Evolutionary conservation across 805 yeast genomes (phyloP).

Genomic region (Alloascoidea hylecoeti): DNA sequence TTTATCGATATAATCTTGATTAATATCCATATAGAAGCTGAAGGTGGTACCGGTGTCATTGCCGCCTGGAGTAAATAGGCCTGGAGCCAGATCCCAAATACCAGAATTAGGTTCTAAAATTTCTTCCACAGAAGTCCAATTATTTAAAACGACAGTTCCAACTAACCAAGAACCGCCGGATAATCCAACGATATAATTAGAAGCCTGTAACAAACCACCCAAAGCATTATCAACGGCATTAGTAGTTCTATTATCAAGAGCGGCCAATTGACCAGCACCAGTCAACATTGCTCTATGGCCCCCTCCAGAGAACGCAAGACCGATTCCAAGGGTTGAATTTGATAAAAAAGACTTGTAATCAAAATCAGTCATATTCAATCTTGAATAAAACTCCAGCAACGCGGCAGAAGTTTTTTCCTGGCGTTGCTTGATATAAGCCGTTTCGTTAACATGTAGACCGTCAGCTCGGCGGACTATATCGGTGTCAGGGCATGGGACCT

Average conservation of each 20-base stretch:
- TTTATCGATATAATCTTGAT: constrained; percentile 14
- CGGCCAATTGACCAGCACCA: constrained; percentile 40
- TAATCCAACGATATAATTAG: constrained; percentile 46
- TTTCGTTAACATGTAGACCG: constrained; percentile 14
- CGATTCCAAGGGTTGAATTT: no score
- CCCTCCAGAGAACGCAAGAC: constrained; percentile 66
- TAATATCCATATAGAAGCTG: no score
- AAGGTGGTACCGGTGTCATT: constrained; percentile 31
- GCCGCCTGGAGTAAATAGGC: constrained; percentile 47
- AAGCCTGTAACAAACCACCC: constrained; percentile 38
- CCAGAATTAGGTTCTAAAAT: constrained; percentile 10
- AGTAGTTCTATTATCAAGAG: constrained; percentile 31
- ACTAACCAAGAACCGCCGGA: constrained; percentile 70
- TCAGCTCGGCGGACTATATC: constrained; percentile 17
- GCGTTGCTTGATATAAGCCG: constrained; percentile 15
- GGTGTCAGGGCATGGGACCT: constrained; percentile 26
- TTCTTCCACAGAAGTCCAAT: constrained; percentile 19
- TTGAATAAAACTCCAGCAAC: constrained; percentile 19
- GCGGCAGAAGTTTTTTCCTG: constrained; percentile 18
- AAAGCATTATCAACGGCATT: constrained; percentile 21
- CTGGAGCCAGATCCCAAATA: constrained; percentile 18
- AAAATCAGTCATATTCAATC: constrained; percentile 22
- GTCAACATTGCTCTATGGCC: constrained; percentile 51
- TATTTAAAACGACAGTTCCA: constrained; percentile 27
- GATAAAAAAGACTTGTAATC: no score